Percentiles rank a stretch among this genome's conserved stretches.
Conservation (phyloP, 2,329 filamentous ascomycete species). For the Ceratocystiopsis sp. region DNA sequence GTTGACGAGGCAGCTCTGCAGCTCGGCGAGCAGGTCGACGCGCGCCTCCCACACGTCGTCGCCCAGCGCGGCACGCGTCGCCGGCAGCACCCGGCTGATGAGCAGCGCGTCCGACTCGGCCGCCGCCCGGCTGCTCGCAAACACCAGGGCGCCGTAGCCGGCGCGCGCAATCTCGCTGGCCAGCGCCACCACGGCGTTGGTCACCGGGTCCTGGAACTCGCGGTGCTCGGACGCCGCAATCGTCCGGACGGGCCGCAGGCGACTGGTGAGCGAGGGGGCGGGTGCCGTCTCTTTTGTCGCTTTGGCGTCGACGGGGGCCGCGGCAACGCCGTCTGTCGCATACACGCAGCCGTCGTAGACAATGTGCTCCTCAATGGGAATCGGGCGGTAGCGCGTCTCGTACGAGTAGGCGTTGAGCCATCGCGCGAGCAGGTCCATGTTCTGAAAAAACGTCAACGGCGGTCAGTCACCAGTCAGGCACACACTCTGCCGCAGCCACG, state of each 20-base stretch:
- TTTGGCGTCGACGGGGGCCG: no score
- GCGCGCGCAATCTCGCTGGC: slow-evolving; percentile 50
- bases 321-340: slow-evolving; percentile 24
- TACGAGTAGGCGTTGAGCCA: slow-evolving; percentile 60
- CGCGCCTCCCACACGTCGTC: slow-evolving; percentile 36
- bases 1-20: slow-evolving; percentile 29
- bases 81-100: slow-evolving; percentile 50
- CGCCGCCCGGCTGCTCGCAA: slow-evolving; percentile 50
- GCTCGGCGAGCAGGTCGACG: slow-evolving; percentile 45
- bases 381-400: slow-evolving; percentile 53
- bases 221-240: slow-evolving; percentile 40
- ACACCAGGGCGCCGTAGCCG: slow-evolving; percentile 56
- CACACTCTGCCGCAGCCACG: slow-evolving; percentile 11
- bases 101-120: slow-evolving; percentile 53
- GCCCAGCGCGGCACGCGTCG: slow-evolving; percentile 24
- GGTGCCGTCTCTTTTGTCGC: neutral
- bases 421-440: slow-evolving; percentile 48
- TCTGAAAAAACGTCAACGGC: slow-evolving; percentile 27
- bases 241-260: slow-evolving; percentile 22
- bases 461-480: no score
- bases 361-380: slow-evolving; percentile 60
- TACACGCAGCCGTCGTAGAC: slow-evolving; percentile 56
- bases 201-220: slow-evolving; percentile 45
- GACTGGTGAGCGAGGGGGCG: neutral
- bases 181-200: slow-evolving; percentile 55